Conservation (phyloP, 495 filamentous ascomycete species). For the Neurospora discreta region DNA sequence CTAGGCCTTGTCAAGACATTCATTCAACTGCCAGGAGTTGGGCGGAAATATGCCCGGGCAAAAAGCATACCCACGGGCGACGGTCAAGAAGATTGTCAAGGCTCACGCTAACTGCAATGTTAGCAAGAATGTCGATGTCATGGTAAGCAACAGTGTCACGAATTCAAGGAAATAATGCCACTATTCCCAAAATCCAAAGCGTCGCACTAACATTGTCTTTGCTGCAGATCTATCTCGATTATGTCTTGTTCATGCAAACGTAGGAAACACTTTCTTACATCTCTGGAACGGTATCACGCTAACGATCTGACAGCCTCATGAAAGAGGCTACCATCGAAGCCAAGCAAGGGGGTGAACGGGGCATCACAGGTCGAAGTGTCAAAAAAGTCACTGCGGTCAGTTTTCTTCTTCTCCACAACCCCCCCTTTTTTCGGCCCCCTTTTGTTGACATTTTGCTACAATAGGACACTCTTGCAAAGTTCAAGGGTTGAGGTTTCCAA, state of each 20-base stretch:
- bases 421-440: neutral
- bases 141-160: slow-evolving; percentile 62
- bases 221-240: slow-evolving; percentile 72
- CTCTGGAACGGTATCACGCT: slow-evolving; percentile 1
- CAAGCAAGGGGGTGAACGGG: slow-evolving; percentile 61
- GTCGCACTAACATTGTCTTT: slow-evolving; percentile 2
- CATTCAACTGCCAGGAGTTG: neutral
- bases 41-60: slow-evolving; percentile 39
- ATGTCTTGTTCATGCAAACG: slow-evolving; percentile 85
- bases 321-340: slow-evolving; percentile 71
- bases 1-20: neutral
- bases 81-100: slow-evolving; percentile 80
- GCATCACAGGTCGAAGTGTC: slow-evolving; percentile 61
- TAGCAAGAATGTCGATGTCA: slow-evolving; percentile 77
- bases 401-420: slow-evolving; percentile 12
- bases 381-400: slow-evolving; percentile 67
- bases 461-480: slow-evolving; percentile 62
- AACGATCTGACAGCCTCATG: slow-evolving; percentile 49
- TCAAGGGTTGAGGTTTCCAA: slow-evolving; percentile 49
- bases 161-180: neutral
- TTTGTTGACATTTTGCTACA: slow-evolving; percentile 6
- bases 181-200: neutral
- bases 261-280: slow-evolving; percentile 25
- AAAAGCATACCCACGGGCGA: slow-evolving; percentile 75
- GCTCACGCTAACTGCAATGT: slow-evolving; percentile 70